A percentile compares a stretch with the other conserved stretches of the same genome.
phyloP scores from a whole-genome alignment of 345 rosid genomes.

The Cardiospermum halicacabum region DNA sequence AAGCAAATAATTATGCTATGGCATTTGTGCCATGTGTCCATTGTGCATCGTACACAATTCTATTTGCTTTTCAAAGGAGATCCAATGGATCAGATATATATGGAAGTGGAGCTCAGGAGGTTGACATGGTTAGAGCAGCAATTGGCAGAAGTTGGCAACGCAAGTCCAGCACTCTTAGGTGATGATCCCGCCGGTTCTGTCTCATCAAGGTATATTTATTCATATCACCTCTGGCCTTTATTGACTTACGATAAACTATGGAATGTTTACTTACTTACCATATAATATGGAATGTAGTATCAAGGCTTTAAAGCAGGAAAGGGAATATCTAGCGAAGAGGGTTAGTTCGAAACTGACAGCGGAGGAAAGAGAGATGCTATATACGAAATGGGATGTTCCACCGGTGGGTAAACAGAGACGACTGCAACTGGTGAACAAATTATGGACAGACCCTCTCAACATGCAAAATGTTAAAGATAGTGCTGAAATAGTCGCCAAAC shows the following conservation, averaged over 20 bases:
- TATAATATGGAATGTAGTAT: constrained; percentile 38
- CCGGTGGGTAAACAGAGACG: constrained; percentile 82
- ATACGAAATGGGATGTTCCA: constrained; percentile 79
- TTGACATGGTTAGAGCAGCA: constrained; percentile 92
- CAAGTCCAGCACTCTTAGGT: constrained; percentile 87
- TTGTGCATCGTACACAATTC: constrained; percentile 87
- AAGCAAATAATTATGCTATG: constrained; percentile 90
- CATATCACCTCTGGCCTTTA: not conserved
- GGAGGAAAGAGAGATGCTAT: constrained; percentile 78
- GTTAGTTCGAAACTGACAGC: constrained; percentile 65
- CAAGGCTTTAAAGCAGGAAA: constrained; percentile 78
- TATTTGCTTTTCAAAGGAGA: constrained; percentile 82
- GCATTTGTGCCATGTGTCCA: constrained; percentile 93
- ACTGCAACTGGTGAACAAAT: constrained; percentile 70
- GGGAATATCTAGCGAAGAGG: constrained; percentile 82
- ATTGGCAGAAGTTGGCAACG: constrained; percentile 89
- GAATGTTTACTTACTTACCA: no score
- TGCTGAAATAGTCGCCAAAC: constrained; percentile 74
- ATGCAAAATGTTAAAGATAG: constrained; percentile 73
- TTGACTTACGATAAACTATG: no score
- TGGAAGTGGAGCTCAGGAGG: constrained; percentile 90
- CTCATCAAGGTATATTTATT: constrained; percentile 73
- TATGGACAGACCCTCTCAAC: constrained; percentile 83
- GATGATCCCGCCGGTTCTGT: constrained; percentile 91
- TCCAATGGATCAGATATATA: constrained; percentile 73